Conservation (phyloP, 176 grass and related monocot genomes). For the Oryza glaberrima region DNA sequence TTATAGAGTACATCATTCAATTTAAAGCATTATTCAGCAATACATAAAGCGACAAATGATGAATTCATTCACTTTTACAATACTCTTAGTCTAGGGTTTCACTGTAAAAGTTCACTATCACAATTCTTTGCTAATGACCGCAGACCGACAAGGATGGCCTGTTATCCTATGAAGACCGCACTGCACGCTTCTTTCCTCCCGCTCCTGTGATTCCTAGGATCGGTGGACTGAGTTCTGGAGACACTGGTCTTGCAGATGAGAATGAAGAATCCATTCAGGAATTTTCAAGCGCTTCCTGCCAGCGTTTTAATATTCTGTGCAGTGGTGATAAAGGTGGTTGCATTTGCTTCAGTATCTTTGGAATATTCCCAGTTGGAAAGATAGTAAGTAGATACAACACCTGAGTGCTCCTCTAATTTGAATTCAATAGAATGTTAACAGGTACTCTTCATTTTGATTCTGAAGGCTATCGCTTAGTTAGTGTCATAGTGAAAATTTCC, state of each 20-base stretch:
- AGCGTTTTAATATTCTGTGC: constrained; percentile 89
- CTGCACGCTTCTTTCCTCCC: constrained; percentile 91
- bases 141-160: constrained; percentile 63
- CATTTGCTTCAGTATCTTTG: constrained; percentile 99
- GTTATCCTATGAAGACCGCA: constrained; percentile 88
- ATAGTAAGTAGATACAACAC: constrained; percentile 72
- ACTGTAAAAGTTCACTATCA: constrained; percentile 21
- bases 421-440: constrained; percentile 22
- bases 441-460: constrained; percentile 43
- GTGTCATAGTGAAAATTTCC: neutral
- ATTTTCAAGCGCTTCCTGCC: constrained; percentile 75
- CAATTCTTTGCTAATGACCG: constrained; percentile 31
- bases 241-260: constrained; percentile 63
- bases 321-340: constrained; percentile 82
- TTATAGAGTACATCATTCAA: neutral
- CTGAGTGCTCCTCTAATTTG: constrained; percentile 24
- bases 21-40: constrained; percentile 12
- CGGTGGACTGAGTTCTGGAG: constrained; percentile 78
- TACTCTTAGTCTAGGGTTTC: neutral
- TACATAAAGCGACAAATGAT: neutral
- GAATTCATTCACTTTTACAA: constrained; percentile 28
- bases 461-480: constrained; percentile 34
- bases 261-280: constrained; percentile 67
- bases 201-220: constrained; percentile 85
- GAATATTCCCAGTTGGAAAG: constrained; percentile 95